Base-by-base conservation (phyloP, 2,329 filamentous ascomycete species). In the Hypocreales sp. region DNA sequence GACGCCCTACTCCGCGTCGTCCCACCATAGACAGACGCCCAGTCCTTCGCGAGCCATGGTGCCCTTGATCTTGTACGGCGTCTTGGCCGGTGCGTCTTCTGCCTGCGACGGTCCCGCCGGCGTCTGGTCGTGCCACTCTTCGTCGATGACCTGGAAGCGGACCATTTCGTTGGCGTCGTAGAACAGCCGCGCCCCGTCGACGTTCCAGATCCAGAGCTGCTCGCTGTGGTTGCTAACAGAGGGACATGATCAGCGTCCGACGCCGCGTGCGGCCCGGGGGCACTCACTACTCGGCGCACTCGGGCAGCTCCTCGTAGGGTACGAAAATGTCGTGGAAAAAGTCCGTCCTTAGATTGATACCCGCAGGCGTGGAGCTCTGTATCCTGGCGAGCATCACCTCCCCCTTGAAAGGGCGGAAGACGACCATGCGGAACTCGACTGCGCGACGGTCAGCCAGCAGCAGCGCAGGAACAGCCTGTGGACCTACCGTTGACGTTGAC, bases 401-500 rank as follows among this genome's bases (percentile, higher is more conserved):
- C 25, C 83, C 82, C 47, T 92, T 92, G 60, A 94, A 95, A 0
- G 90, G 90, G 15, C 90, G 75, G 51, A 95, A 98, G 17, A 98
- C 84, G 12, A 94, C 66, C 46, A 98, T 64, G 14, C 84, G 79
- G 45, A 95, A 98, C 48, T 92, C 84, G 26, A 92, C 87, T 90
- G 37, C 10, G 6, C 9, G 11, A 14, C 20, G 14, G 14, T 16
- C 12, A 15, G 22, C 15, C 20, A 8, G 19, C 23, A 13, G n/a
- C n/a, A n/a, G n/a, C n/a, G n/a, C n/a, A n/a, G n/a, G n/a, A n/a
- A n/a, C n/a, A n/a, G n/a, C n/a, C n/a, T n/a, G n/a, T n/a, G n/a
- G n/a, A n/a, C n/a, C n/a, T 60, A 84, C 83, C 80, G 48, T 95
- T 95, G 24, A 95, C 82, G 42, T 95, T 93, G 26, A 93, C 86